These are phyloP conservation scores for Phycomyces blakesleeanus DNA, from an alignment of 192 early-diverging fungal genomes.

Conservation along the genomic window DNA sequence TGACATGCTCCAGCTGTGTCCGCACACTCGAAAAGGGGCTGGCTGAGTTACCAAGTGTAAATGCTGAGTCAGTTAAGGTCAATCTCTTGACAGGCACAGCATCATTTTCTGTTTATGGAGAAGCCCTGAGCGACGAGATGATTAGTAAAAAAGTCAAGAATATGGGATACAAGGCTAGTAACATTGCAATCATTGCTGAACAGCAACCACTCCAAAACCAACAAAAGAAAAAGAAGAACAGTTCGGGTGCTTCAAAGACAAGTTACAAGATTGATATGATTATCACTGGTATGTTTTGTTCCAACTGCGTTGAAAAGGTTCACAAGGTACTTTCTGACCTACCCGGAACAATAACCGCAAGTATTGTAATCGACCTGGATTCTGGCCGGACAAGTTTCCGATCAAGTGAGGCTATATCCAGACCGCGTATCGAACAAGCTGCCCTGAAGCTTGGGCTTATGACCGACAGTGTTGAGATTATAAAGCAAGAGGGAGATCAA, in stretches of 20 bases:
- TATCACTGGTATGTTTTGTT: slow-evolving; percentile 44
- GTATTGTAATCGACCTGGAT: slow-evolving; percentile 44
- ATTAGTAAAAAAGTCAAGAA: slow-evolving; percentile 13
- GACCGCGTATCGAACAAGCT: slow-evolving; percentile 30
- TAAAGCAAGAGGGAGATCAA: too few species aligned
- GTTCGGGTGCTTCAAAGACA: neutral
- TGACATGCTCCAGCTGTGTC: slow-evolving; percentile 97
- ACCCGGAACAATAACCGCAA: slow-evolving; percentile 21
- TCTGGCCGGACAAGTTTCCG: slow-evolving; percentile 48
- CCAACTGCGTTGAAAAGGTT: slow-evolving; percentile 37
- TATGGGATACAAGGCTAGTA: slow-evolving; percentile 19
- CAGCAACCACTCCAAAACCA: neutral
- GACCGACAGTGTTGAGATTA: slow-evolving; percentile 48
- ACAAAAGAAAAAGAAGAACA: neutral
- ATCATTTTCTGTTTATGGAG: slow-evolving; percentile 26
- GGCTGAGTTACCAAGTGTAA: slow-evolving; percentile 53
- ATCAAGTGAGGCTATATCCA: slow-evolving; percentile 34
- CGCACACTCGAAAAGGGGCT: slow-evolving; percentile 76
- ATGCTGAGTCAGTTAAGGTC: slow-evolving; percentile 62
- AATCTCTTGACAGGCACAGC: slow-evolving; percentile 82
- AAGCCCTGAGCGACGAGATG: slow-evolving; percentile 7
- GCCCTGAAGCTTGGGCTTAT: slow-evolving; percentile 40
- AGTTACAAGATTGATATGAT: slow-evolving; percentile 25
- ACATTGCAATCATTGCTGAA: slow-evolving; percentile 12
- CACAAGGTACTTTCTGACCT: slow-evolving; percentile 26